These are phyloP conservation scores for Nicotiana tabacum DNA, from an alignment of 257 asterid genomes.

Conservation along the genomic window DNA sequence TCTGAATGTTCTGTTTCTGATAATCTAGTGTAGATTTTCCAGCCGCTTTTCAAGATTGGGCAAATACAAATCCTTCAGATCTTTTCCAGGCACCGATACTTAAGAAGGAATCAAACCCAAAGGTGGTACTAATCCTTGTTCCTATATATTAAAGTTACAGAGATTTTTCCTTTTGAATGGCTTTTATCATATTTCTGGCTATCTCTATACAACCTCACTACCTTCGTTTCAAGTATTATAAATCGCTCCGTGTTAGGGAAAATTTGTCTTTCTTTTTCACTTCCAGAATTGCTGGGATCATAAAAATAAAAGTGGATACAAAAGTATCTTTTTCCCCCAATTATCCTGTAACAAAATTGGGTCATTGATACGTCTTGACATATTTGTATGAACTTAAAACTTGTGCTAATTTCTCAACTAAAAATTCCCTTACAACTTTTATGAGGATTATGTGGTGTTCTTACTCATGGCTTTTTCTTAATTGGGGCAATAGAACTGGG, in stretches of 20 bases:
- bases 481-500: background rate
- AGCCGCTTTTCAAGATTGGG: slow-evolving; percentile 82
- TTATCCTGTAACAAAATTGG: background rate
- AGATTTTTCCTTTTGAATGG: background rate
- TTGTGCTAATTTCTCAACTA: background rate
- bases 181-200: background rate
- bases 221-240: background rate
- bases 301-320: background rate
- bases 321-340: background rate
- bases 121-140: slow-evolving; percentile 34
- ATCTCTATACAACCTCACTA: background rate
- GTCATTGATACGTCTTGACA: background rate
- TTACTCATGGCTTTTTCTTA: background rate
- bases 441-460: background rate
- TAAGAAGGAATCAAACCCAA: slow-evolving; percentile 72
- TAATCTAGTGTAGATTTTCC: slow-evolving; percentile 78
- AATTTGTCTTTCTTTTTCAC: background rate
- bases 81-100: slow-evolving; percentile 78
- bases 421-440: background rate
- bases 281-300: background rate
- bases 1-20: slow-evolving; percentile 23
- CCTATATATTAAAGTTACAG: background rate
- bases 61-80: slow-evolving; percentile 67
- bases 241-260: background rate
- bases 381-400: background rate